Evolutionary conservation across 192 early-diverging fungal genomes (phyloP).

Genomic region (Linnemannia zychae): DNA sequence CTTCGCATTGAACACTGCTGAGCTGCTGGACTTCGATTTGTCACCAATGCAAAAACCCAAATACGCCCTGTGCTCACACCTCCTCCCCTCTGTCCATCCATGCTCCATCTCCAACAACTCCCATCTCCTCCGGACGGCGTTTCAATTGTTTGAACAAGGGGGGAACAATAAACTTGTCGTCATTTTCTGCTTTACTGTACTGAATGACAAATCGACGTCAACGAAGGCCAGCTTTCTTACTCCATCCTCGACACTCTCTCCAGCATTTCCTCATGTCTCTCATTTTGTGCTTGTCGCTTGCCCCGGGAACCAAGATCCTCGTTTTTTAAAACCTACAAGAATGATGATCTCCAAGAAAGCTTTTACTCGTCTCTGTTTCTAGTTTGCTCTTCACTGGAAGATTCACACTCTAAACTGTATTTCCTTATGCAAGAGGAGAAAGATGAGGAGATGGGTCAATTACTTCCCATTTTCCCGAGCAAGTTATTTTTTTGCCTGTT

Average conservation of each 20-base stretch:
- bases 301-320: too few species aligned
- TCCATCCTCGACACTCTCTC: background rate
- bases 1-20: too few species aligned
- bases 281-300: too few species aligned
- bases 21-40: conserved; percentile 1
- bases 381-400: too few species aligned
- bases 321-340: too few species aligned
- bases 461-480: too few species aligned
- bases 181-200: background rate
- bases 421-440: background rate
- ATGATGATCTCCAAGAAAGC: too few species aligned
- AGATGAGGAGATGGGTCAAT: background rate
- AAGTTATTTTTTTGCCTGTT: too few species aligned
- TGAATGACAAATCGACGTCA: background rate
- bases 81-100: background rate
- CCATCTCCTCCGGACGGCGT: background rate
- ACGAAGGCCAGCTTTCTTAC: background rate
- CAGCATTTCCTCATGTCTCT: background rate
- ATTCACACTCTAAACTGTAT: background rate
- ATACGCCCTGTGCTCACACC: background rate
- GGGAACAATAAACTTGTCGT: conserved; percentile 4
- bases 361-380: too few species aligned
- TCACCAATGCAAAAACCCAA: background rate
- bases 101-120: background rate
- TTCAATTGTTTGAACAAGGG: too few species aligned